Evolutionary conservation across 2,329 filamentous ascomycete genomes (phyloP), one percentile per base, ranked within the genome.

Genomic region (Fusarium musae): DNA sequence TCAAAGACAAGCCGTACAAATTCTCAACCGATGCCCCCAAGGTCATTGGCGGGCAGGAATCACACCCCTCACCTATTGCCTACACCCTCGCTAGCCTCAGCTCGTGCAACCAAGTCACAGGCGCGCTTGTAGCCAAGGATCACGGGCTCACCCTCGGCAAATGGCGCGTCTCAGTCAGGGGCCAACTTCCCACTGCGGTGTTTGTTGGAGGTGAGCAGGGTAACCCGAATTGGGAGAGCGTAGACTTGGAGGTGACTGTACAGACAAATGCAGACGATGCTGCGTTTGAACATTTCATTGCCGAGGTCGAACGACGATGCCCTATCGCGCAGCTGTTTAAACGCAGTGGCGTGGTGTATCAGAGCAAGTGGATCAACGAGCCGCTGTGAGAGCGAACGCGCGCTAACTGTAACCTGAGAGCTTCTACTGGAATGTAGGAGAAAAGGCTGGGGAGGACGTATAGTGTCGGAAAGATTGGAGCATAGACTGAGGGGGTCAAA

Each of bases 391-490:
- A 19, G 30, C 2, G 2, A 13, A 2, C 11, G 9, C 16, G 13
- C 13, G 13, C 44, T 30, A 9, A 30, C 6, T 10, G 1, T 21
- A 10, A 4, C 4, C 8, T 21, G 26, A 7, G 15, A 10, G 3
- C 1, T 46, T 21, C 1, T 47, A 6, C 19, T n/a, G 3, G 9
- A 16, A 5, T 2, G 28, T 9, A 3, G 10, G 4, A 7, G 8
- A 16, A 4, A 47, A 3, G 19, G 4, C 6, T 15, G 4, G 12
- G 44, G 26, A 21, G 17, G 26, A 21, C 6, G 11, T 9, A 47
- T 37, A 37, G 36, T 37, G 9, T 37, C 36, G 5, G 9, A 11
- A 19, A 19, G 17, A 19, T 11, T 6, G 17, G 2, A 6, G 5
- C 17, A 37, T 37, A 4, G 17, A 28, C 17, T 21, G 13, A 9